These are phyloP conservation scores for Proliferodiscus dingleyae DNA, from an alignment of 2,329 filamentous ascomycete species.

Conservation along the genomic window DNA sequence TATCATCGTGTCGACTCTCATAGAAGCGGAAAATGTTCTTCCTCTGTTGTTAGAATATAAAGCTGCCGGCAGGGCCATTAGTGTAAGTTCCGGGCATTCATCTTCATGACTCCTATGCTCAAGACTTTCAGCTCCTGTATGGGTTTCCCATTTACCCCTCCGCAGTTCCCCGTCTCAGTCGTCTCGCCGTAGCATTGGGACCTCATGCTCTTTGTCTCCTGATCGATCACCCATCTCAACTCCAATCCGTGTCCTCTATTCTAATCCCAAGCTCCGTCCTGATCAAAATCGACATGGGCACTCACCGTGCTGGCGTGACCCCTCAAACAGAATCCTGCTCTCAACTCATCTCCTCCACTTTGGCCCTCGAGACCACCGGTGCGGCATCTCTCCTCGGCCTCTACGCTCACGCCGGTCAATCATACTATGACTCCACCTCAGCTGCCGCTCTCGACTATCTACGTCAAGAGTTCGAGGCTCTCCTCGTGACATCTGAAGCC, in stretches of 20 bases:
- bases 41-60: slow-evolving; percentile 57
- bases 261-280: slow-evolving; percentile 51
- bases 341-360: slow-evolving; percentile 41
- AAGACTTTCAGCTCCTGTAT: slow-evolving; percentile 40
- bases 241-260: slow-evolving; percentile 44
- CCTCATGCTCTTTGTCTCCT: background rate
- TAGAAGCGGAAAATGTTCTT: slow-evolving; percentile 64
- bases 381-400: slow-evolving; percentile 52
- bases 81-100: slow-evolving; percentile 40
- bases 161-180: slow-evolving; percentile 53
- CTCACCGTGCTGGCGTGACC: slow-evolving; percentile 63
- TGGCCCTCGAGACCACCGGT: slow-evolving; percentile 39
- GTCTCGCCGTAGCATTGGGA: slow-evolving; percentile 47
- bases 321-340: slow-evolving; percentile 43
- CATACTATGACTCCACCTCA: slow-evolving; percentile 54
- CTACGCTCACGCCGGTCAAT: slow-evolving; percentile 70
- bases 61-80: slow-evolving; percentile 48
- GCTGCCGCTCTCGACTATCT: slow-evolving; percentile 56
- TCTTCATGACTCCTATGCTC: background rate
- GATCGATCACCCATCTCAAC: slow-evolving; percentile 62
- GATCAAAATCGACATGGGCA: slow-evolving; percentile 72
- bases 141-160: slow-evolving; percentile 64
- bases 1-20: slow-evolving; percentile 69
- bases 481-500: slow-evolving; percentile 42
- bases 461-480: slow-evolving; percentile 52